A percentile compares a stretch with the other conserved stretches of the same genome.
phyloP scores from a whole-genome alignment of 768 basidiomycete genomes.

The Amanita brunnescens region DNA sequence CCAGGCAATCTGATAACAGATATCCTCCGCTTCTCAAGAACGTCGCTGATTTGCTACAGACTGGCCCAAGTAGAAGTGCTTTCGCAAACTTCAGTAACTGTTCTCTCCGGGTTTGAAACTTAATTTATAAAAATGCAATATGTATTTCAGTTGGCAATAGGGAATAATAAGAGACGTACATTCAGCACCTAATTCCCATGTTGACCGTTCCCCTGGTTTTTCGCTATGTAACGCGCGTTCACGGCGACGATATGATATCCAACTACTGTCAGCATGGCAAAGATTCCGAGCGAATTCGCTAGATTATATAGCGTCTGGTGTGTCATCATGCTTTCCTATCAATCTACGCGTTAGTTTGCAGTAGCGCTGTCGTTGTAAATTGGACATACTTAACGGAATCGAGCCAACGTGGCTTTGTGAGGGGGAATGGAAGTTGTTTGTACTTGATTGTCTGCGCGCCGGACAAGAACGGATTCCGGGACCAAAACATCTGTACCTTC shows the following conservation, averaged over 20 bases:
- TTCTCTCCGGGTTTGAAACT: neutral
- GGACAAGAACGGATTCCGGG: slow-evolving; percentile 27
- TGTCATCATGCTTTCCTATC: slow-evolving; percentile 53
- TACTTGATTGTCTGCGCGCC: slow-evolving; percentile 21
- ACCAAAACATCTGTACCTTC: slow-evolving; percentile 8
- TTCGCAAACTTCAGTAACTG: neutral
- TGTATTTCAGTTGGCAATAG: neutral
- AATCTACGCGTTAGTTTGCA: neutral
- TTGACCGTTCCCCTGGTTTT: slow-evolving; percentile 4
- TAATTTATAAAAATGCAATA: neutral
- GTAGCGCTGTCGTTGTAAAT: too few species aligned
- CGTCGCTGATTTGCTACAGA: neutral
- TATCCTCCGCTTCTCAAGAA: too few species aligned
- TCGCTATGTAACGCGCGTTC: slow-evolving; percentile 44
- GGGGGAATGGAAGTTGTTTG: slow-evolving; percentile 16
- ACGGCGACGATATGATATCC: slow-evolving; percentile 88
- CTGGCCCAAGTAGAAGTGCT: neutral
- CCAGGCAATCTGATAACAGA: neutral
- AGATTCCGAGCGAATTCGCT: slow-evolving; percentile 73
- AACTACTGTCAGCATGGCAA: slow-evolving; percentile 84
- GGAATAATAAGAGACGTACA: neutral
- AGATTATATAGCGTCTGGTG: slow-evolving; percentile 74
- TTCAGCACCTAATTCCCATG: neutral
- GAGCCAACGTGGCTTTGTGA: neutral
- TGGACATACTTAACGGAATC: neutral